These are phyloP conservation scores for Penicillium cinerascens DNA, from an alignment of 495 filamentous ascomycete species.

Conservation along the genomic window DNA sequence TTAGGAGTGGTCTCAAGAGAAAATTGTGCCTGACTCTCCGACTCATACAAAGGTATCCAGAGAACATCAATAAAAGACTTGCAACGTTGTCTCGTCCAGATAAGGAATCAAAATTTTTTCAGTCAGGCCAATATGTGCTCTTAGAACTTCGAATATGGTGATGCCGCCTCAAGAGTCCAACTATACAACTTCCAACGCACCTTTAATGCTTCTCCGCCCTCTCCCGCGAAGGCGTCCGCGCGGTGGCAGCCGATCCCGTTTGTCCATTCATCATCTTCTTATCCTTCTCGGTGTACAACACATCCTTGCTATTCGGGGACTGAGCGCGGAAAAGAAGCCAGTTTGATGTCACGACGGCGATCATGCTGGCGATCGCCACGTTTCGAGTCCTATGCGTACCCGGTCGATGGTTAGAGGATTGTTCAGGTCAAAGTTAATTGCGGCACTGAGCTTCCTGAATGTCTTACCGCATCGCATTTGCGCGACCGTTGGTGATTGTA, in stretches of 20 bases:
- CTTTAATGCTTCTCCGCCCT: neutral
- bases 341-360: neutral
- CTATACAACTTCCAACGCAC: neutral
- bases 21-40: no score
- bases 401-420: neutral
- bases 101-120: no score
- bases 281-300: neutral
- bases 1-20: no score
- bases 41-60: no score
- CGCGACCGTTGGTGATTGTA: neutral
- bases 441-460: neutral
- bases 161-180: neutral
- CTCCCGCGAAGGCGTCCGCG: neutral
- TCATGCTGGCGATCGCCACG: neutral
- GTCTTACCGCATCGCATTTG: neutral
- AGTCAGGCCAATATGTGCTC: no score
- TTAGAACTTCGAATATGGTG: no score
- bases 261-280: neutral
- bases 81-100: no score
- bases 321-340: conserved; percentile 2
- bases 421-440: neutral
- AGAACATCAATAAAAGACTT: no score
- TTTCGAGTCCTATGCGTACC: neutral
- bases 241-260: neutral
- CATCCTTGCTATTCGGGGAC: neutral